A percentile compares a stretch with the other conserved stretches of the same genome.
Evolutionary conservation across 306 rosid genomes (phyloP).

Genomic region (Dryas drummondii): DNA sequence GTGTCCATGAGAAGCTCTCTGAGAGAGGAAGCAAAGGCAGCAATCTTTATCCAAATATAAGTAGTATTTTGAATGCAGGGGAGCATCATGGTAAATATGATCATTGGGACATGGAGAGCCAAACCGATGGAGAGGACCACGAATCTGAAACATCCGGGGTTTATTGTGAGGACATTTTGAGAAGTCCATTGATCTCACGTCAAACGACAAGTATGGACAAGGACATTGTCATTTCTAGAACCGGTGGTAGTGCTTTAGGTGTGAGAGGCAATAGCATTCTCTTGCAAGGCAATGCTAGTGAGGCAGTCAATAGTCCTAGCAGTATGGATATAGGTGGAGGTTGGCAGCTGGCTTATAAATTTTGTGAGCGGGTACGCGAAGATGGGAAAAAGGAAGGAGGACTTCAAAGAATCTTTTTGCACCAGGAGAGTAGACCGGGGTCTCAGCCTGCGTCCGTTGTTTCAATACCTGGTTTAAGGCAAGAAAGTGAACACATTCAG

Average conservation of each 20-base stretch:
- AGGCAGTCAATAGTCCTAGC: slow-evolving; percentile 5
- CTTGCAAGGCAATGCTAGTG: slow-evolving; percentile 14
- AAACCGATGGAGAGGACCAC: slow-evolving; percentile 17
- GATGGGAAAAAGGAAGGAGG: slow-evolving; percentile 30
- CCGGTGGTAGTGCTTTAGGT: neutral
- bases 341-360: slow-evolving; percentile 29
- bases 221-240: neutral
- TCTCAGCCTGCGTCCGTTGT: slow-evolving; percentile 6
- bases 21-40: slow-evolving; percentile 13
- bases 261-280: slow-evolving; percentile 5
- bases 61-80: neutral
- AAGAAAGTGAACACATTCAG: slow-evolving; percentile 5
- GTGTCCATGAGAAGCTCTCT: slow-evolving; percentile 27
- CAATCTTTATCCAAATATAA: slow-evolving; percentile 4
- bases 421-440: slow-evolving; percentile 10
- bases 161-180: slow-evolving; percentile 18
- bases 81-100: slow-evolving; percentile 8
- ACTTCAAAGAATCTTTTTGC: slow-evolving; percentile 26
- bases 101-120: slow-evolving; percentile 32
- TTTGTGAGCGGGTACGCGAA: slow-evolving; percentile 8
- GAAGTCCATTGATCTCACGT: slow-evolving; percentile 26
- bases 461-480: slow-evolving; percentile 14
- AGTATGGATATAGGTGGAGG: slow-evolving; percentile 31
- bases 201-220: neutral
- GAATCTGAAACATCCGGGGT: neutral